A percentile compares a stretch with the other conserved stretches of the same genome.
These are phyloP conservation scores for Diaporthe batatas DNA, from an alignment of 2,329 filamentous ascomycete species.

Conservation along the genomic window DNA sequence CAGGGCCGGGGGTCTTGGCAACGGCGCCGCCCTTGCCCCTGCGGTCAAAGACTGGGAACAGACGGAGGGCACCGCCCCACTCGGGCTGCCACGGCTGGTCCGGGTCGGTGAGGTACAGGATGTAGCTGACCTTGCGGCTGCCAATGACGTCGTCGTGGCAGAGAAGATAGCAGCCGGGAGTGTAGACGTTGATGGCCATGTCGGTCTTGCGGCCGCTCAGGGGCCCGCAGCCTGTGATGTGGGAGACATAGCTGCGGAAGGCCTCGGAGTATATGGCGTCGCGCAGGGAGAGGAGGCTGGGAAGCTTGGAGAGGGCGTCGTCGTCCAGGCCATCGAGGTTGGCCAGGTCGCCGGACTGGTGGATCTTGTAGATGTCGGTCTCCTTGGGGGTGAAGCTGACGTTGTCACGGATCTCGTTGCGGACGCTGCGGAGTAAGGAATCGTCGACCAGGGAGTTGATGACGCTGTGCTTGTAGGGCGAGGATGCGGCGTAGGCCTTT, in stretches of 20 bases:
- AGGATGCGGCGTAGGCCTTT: slow-evolving; percentile 71
- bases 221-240: slow-evolving; percentile 87
- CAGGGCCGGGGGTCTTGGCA: slow-evolving; percentile 83
- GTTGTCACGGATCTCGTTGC: slow-evolving; percentile 88
- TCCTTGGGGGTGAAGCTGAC: slow-evolving; percentile 98
- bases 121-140: slow-evolving; percentile 95
- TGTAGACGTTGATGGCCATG: slow-evolving; percentile 99
- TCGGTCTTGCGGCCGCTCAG: slow-evolving; percentile 95
- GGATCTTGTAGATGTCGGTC: slow-evolving; percentile 99
- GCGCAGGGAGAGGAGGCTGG: slow-evolving; percentile 90
- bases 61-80: slow-evolving; percentile 91
- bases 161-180: slow-evolving; percentile 92
- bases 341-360: slow-evolving; percentile 96
- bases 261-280: slow-evolving; percentile 92
- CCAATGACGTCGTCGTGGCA: slow-evolving; percentile 99
- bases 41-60: slow-evolving; percentile 80
- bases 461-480: slow-evolving; percentile 91
- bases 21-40: slow-evolving; percentile 78
- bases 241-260: slow-evolving; percentile 90
- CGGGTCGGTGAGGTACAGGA: slow-evolving; percentile 94
- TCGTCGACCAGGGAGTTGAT: slow-evolving; percentile 86
- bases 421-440: slow-evolving; percentile 84
- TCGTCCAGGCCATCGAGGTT: slow-evolving; percentile 96
- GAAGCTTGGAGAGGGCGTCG: slow-evolving; percentile 85
- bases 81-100: slow-evolving; percentile 89